Evolutionary conservation across 192 early-diverging fungal species (phyloP), one percentile per base, ranked within the genome.

Genomic region (Diversispora epigaea): DNA sequence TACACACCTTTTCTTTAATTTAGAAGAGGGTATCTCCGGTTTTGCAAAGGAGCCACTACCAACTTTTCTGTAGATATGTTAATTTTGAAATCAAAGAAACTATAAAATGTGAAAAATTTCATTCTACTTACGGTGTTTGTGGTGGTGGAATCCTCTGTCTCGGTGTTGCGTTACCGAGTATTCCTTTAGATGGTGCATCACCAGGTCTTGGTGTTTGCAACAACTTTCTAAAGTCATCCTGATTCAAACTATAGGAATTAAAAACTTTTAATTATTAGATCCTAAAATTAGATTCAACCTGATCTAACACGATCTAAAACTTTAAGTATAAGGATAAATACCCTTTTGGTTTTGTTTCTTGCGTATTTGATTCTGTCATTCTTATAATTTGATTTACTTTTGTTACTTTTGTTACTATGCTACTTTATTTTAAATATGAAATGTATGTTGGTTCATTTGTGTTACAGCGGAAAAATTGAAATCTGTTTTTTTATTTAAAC

Each of bases 221-320:
- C 40, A 94, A 80, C 60, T 88, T 91, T 32, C 93, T 81, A 74
- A 94, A 94, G 71, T 94, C 93, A 72, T 94, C 91, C 76, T 94
- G 93, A 39, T 80, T 89, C 47, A 93, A 68, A 21, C 90, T 88
- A 71, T 7, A 14, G 11, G n/a, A 49, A 41, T 39, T 25, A 39
- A 45, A 64, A 14, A 60, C 54, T 0, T 8, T 4, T 25, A 6
- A 22, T 21, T 17, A 2, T 22, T 7, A 1, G 21, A 14, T 25
- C 49, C 11, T 32, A 4, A 21, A 4, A 25, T 21, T 9, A 32
- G 25, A 32, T 32, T 32, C 25, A 32, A 32, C 25, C 0, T 32
- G 25, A 1, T 32, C 25, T 32, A 32, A 32, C 25, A 32, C 0
- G 25, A 32, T 32, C 25, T 32, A 32, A 32, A 25, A 46, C 4